A percentile compares a stretch with the other conserved stretches of the same genome.
These are phyloP conservation scores for Phytopythium boreale DNA, from an alignment of 352 stramenopile genomes.

Conservation along the genomic window DNA sequence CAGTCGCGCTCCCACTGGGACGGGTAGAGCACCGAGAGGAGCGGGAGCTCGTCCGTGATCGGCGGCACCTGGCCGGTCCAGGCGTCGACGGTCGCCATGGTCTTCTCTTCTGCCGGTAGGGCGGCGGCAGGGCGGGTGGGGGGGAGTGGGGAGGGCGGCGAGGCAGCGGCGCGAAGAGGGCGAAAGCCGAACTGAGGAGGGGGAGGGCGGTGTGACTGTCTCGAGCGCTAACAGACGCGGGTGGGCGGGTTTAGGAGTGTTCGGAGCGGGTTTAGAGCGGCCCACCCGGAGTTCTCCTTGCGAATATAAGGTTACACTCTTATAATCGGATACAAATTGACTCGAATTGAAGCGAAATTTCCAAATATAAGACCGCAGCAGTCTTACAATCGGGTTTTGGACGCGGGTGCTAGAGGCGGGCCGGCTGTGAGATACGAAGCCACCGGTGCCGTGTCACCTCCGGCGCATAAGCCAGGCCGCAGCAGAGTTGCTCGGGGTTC, in stretches of 20 bases:
- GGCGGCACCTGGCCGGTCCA: constrained; percentile 16
- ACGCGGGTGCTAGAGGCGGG: background rate
- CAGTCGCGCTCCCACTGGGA: constrained; percentile 76
- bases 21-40: constrained; percentile 56
- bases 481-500: background rate
- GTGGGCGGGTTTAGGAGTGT: background rate
- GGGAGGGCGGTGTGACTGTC: background rate
- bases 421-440: constrained; percentile 8
- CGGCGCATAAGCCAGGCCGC: background rate
- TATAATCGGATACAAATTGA: background rate
- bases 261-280: background rate
- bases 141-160: background rate
- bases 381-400: background rate
- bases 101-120: no score
- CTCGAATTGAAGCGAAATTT: background rate
- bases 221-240: background rate
- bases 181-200: constrained; percentile 10
- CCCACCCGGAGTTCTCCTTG: background rate
- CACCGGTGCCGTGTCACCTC: constrained; percentile 5
- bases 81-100: constrained; percentile 22
- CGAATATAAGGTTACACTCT: background rate
- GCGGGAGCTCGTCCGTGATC: constrained; percentile 50
- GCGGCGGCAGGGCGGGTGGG: no score
- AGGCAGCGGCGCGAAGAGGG: constrained; percentile 1
- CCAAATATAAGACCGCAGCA: background rate